phyloP scores from a whole-genome alignment of 306 rosid genomes.

The Vicia villosa region DNA sequence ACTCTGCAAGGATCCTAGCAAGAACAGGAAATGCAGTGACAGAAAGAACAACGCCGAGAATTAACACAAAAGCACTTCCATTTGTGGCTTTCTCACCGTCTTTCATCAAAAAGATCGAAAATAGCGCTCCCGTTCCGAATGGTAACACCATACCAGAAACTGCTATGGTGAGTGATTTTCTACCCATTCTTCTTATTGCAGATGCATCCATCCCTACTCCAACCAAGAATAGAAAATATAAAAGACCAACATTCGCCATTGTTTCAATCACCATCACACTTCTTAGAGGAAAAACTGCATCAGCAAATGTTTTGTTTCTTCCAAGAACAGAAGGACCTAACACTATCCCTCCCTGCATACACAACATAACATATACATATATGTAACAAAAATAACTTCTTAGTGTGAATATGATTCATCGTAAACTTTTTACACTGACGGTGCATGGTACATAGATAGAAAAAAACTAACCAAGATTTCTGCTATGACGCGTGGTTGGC shows the following conservation, averaged over 20 bases:
- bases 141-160: slow-evolving; percentile 69
- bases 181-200: slow-evolving; percentile 54
- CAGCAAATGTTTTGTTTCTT: slow-evolving; percentile 42
- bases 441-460: background rate
- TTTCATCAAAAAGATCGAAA: slow-evolving; percentile 43
- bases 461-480: slow-evolving; percentile 70
- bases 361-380: background rate
- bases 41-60: slow-evolving; percentile 74
- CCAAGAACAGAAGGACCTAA: slow-evolving; percentile 87
- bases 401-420: no score
- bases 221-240: slow-evolving; percentile 70
- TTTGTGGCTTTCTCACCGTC: background rate
- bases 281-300: slow-evolving; percentile 59
- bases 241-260: slow-evolving; percentile 78
- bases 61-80: slow-evolving; percentile 50
- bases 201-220: slow-evolving; percentile 79
- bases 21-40: slow-evolving; percentile 84
- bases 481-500: slow-evolving; percentile 90
- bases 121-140: slow-evolving; percentile 54
- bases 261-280: slow-evolving; percentile 77
- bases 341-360: slow-evolving; percentile 70
- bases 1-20: slow-evolving; percentile 75
- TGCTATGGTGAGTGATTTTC: slow-evolving; percentile 56
- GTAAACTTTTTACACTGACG: background rate
- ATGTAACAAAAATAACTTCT: background rate